Conservation (phyloP, 768 basidiomycete species). For the Lentinula raphanica region DNA sequence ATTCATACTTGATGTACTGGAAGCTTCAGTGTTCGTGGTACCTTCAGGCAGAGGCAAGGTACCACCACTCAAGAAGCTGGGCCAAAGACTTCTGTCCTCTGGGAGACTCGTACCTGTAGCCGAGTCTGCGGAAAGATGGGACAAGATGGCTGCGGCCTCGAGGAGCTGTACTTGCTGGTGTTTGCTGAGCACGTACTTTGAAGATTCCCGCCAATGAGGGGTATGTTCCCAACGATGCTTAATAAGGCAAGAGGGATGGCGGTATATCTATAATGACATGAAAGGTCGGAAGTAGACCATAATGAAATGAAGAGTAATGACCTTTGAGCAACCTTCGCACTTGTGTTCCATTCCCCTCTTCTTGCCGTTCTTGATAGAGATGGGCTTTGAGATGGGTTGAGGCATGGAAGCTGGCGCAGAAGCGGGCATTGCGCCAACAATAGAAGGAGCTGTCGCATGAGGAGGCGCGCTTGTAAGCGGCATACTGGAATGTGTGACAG, state of each 20-base stretch:
- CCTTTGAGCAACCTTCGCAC: conserved; percentile 95
- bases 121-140: conserved; percentile 68
- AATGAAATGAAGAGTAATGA: conserved; percentile 18
- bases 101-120: conserved; percentile 74
- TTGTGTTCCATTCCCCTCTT: conserved; percentile 83
- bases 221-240: conserved; percentile 99
- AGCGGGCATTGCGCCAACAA: neutral
- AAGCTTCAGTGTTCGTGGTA: conserved; percentile 1
- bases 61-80: conserved; percentile 73
- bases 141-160: conserved; percentile 95
- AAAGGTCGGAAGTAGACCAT: neutral
- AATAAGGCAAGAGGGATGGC: conserved; percentile 91
- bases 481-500: neutral
- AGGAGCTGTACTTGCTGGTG: conserved; percentile 97
- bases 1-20: neutral
- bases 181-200: conserved; percentile 87
- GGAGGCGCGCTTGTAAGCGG: neutral
- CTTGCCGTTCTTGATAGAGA: conserved; percentile 44
- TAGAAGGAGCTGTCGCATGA: neutral
- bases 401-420: conserved; percentile 10
- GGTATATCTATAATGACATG: conserved; percentile 54
- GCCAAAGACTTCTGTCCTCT: conserved; percentile 92
- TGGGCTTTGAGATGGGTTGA: conserved; percentile 15
- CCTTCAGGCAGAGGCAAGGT: conserved; percentile 49
- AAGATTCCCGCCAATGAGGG: conserved; percentile 91